These are phyloP conservation scores for Pugionium cornutum DNA, from an alignment of 345 rosid genomes.

Conservation along the genomic window DNA sequence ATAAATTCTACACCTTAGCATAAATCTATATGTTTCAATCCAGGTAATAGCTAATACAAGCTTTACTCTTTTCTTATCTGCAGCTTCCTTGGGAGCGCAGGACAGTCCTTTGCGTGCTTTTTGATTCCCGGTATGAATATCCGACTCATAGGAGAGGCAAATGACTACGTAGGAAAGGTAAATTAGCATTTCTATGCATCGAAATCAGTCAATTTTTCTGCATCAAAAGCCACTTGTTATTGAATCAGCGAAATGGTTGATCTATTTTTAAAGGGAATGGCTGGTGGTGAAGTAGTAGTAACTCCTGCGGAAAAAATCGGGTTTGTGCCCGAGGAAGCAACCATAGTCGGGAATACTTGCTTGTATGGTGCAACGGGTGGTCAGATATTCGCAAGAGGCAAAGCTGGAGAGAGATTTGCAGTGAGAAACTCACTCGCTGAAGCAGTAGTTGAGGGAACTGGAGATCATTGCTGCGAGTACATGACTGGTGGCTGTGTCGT, in stretches of 20 bases:
- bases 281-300: slow-evolving; percentile 95
- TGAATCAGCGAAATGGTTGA: slow-evolving; percentile 13
- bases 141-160: slow-evolving; percentile 88
- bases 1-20: not conserved
- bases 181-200: slow-evolving; percentile 2
- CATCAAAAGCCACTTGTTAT: not conserved
- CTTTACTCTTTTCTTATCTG: slow-evolving; percentile 27
- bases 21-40: not conserved
- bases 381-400: slow-evolving; percentile 90
- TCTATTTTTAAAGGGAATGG: slow-evolving; percentile 74
- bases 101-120: slow-evolving; percentile 97
- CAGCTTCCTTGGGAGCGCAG: slow-evolving; percentile 95
- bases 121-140: slow-evolving; percentile 96
- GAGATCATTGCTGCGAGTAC: slow-evolving; percentile 97
- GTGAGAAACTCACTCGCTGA: slow-evolving; percentile 96
- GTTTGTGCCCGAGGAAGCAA: slow-evolving; percentile 86
- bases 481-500: slow-evolving; percentile 99
- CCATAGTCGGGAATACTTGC: slow-evolving; percentile 96
- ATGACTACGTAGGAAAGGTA: slow-evolving; percentile 99
- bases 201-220: slow-evolving; percentile 2
- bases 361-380: slow-evolving; percentile 99
- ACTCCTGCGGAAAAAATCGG: slow-evolving; percentile 76
- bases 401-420: slow-evolving; percentile 98
- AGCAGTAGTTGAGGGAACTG: slow-evolving; percentile 99
- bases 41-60: slow-evolving; percentile 29